Evolutionary conservation across 192 early-diverging fungal genomes (phyloP), one percentile per base, ranked within the genome.

Genomic region (Rhizophagus sp.): DNA sequence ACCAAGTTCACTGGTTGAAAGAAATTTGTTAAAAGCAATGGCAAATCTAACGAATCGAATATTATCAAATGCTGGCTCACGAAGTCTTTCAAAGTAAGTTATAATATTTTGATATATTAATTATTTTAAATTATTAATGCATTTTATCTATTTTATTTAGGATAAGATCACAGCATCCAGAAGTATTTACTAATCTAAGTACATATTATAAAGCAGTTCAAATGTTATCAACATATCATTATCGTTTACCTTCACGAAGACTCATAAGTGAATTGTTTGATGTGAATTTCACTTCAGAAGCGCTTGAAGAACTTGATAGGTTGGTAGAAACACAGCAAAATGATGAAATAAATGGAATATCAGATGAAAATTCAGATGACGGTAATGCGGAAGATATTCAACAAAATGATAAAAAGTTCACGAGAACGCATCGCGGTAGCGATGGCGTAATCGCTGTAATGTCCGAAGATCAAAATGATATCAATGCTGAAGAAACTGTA

Each of bases 41-140:
- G 92, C 93, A 61, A 94, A 94, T 81, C 85, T 96, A 73, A 91
- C 91, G 63, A 96, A 96, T 75, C 92, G 95, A 78, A 94, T 96
- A 80, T 82, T 96, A 36, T 91, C 93, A 9, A 92, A 90, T 73
- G 90, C 88, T n/a, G 93, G 94, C 3, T 93, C 92, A 30, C 93
- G 91, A 68, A 87, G 87, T 30, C 77, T 96, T 9, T 86, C 90
- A 62, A 91, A 85, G 90, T 92, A 87, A 34, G 74, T 41, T 34
- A 10, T 9, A 44, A 44, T 44, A 70, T 19, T 33, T 76, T 64
- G 12, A 57, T 17, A 6, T 19, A 19, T 17, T 57, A 13, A 57
- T 17, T 57, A 17, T 30, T 57, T 57, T 19, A 5, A 5, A 57
- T 57, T 19, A 57, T 19, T 57, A 57, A 57, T 57, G 1, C 41